phyloP scores from a whole-genome alignment of 306 rosid genomes.

The Cyamopsis tetragonoloba region DNA sequence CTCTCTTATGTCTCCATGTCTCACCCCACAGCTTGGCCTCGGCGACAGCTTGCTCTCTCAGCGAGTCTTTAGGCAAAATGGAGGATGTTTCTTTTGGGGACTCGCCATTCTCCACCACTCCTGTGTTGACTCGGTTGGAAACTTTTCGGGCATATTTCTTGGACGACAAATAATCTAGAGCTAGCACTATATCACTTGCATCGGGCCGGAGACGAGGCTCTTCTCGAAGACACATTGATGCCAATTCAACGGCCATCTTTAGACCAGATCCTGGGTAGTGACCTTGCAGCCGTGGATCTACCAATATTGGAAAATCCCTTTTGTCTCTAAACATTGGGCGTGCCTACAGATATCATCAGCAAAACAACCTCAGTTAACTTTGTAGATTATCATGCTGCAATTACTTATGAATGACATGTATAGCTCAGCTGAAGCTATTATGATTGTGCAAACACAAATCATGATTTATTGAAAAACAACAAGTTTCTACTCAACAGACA shows the following conservation, averaged over 20 bases:
- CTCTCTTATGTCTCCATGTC: conserved; percentile 34
- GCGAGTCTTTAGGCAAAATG: conserved; percentile 1
- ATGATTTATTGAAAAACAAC: background rate
- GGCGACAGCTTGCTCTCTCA: conserved; percentile 43
- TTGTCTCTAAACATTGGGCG: conserved; percentile 36
- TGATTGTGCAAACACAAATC: background rate
- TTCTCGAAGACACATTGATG: conserved; percentile 47
- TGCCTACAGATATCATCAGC: conserved; percentile 32
- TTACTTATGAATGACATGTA: background rate
- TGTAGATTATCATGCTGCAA: background rate
- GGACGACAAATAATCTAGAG: conserved; percentile 36
- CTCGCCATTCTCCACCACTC: background rate
- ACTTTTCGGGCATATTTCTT: conserved; percentile 14
- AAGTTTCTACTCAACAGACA: background rate
- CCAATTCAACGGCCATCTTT: conserved; percentile 32
- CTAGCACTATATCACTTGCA: conserved; percentile 30
- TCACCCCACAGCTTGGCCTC: conserved; percentile 51
- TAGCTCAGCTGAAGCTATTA: background rate
- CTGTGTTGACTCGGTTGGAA: background rate
- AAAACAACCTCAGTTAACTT: conserved; percentile 3
- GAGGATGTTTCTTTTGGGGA: conserved; percentile 17
- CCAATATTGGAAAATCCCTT: conserved; percentile 14
- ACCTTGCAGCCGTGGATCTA: conserved; percentile 35
- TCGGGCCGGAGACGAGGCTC: conserved; percentile 38
- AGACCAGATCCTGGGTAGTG: conserved; percentile 16